phyloP scores from a whole-genome alignment of 495 filamentous ascomycete genomes.

The Penicillium samsonianum region DNA sequence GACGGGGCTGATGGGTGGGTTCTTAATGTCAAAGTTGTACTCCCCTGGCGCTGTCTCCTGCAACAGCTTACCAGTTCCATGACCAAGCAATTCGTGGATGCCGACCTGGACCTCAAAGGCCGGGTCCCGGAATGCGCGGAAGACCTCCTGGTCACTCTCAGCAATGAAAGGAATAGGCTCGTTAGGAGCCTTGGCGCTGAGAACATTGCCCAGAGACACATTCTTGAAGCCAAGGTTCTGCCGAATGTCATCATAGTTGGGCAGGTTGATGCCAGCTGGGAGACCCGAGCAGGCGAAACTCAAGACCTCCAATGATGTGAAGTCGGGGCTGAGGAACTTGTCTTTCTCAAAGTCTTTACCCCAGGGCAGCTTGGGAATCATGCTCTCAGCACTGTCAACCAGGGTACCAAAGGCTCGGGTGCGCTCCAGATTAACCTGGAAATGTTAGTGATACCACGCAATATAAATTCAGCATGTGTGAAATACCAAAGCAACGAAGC shows the following conservation, averaged over 20 bases:
- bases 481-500: slow-evolving; percentile 77
- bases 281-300: slow-evolving; percentile 79
- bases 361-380: slow-evolving; percentile 92
- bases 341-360: slow-evolving; percentile 88
- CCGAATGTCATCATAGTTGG: slow-evolving; percentile 93
- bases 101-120: slow-evolving; percentile 96
- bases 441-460: slow-evolving; percentile 29
- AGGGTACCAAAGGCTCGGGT: slow-evolving; percentile 87
- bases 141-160: slow-evolving; percentile 72
- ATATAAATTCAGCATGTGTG: background rate
- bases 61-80: slow-evolving; percentile 92
- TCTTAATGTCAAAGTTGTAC: slow-evolving; percentile 82
- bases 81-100: slow-evolving; percentile 92
- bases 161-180: slow-evolving; percentile 88
- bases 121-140: slow-evolving; percentile 73
- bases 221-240: slow-evolving; percentile 98
- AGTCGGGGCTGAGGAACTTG: slow-evolving; percentile 90
- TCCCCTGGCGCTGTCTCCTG: slow-evolving; percentile 79
- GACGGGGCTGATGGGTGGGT: slow-evolving; percentile 79
- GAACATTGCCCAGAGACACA: slow-evolving; percentile 86
- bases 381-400: slow-evolving; percentile 73
- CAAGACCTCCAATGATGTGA: slow-evolving; percentile 80
- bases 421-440: slow-evolving; percentile 74
- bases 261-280: slow-evolving; percentile 76
- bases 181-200: slow-evolving; percentile 84